Evolutionary conservation across 306 rosid genomes (phyloP).

Genomic region (Lathyrus oleraceus): DNA sequence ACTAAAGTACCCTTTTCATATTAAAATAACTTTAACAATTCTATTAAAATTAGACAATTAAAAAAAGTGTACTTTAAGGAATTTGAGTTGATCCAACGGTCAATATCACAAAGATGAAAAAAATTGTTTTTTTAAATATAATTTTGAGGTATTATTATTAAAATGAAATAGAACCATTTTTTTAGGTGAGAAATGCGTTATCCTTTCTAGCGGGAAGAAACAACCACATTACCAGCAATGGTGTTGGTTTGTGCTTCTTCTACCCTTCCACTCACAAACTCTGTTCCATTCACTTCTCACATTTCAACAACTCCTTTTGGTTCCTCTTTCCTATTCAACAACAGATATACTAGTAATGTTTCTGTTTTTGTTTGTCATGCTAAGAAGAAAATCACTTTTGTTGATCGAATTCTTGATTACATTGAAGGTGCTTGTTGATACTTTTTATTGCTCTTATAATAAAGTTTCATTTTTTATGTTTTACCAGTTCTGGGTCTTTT

Average conservation of each 20-base stretch:
- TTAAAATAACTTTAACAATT: too few relatives aligned
- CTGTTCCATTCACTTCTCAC: conserved; percentile 32
- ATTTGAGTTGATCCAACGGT: not conserved
- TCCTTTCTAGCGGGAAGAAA: conserved; percentile 55
- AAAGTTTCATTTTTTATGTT: not conserved
- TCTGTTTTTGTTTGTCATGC: conserved; percentile 49
- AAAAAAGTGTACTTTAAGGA: too few relatives aligned
- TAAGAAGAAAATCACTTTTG: conserved; percentile 72
- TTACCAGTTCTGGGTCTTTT: not conserved
- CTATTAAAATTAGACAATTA: too few relatives aligned
- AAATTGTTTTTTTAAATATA: not conserved
- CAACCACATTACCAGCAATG: conserved; percentile 64
- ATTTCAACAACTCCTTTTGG: conserved; percentile 33
- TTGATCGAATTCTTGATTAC: conserved; percentile 91
- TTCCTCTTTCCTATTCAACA: conserved; percentile 32
- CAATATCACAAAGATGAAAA: not conserved
- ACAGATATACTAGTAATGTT: conserved; percentile 1
- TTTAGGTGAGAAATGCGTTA: conserved; percentile 37
- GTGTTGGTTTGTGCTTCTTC: conserved; percentile 57
- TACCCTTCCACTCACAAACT: conserved; percentile 38
- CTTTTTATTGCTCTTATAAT: not conserved
- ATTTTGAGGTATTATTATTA: not conserved
- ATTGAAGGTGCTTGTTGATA: conserved; percentile 62
- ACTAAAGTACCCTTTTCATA: too few relatives aligned
- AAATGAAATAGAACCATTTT: not conserved